Percentiles rank a stretch among this genome's conserved stretches.
These are phyloP conservation scores for Nothophaeocryptopus gaeumannii DNA, from an alignment of 2,329 filamentous ascomycete genomes.

Conservation along the genomic window DNA sequence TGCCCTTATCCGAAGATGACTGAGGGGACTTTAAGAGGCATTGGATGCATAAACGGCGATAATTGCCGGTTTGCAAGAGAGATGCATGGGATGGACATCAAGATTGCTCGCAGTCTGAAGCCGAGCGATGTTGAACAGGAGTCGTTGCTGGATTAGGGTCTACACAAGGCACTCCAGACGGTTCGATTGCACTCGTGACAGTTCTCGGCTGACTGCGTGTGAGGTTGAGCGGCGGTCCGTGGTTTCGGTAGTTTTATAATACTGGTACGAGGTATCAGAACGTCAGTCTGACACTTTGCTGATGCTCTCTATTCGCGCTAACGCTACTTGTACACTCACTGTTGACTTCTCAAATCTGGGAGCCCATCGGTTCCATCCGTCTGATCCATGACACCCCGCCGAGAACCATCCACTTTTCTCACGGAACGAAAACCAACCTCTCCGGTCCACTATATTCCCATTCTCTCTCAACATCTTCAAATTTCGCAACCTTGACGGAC, in stretches of 20 bases:
- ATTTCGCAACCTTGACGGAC: slow-evolving; percentile 23
- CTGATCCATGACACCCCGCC: background rate
- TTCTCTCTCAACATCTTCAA: slow-evolving; percentile 26
- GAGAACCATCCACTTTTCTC: background rate
- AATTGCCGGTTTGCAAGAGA: slow-evolving; percentile 57
- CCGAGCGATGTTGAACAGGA: slow-evolving; percentile 16
- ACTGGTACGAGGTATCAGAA: too few species aligned
- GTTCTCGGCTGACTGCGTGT: slow-evolving; percentile 31
- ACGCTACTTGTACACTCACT: too few species aligned
- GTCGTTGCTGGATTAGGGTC: too few species aligned
- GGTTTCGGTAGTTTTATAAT: too few species aligned
- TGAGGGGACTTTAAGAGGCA: slow-evolving; percentile 46
- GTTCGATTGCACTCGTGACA: too few species aligned
- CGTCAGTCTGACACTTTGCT: too few species aligned
- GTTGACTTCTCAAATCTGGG: too few species aligned
- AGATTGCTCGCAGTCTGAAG: slow-evolving; percentile 50
- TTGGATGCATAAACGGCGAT: slow-evolving; percentile 57
- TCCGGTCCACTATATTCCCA: slow-evolving; percentile 25
- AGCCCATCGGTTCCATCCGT: too few species aligned
- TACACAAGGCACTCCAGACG: too few species aligned
- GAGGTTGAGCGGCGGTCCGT: slow-evolving; percentile 22
- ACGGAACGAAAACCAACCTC: slow-evolving; percentile 27
- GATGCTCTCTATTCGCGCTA: too few species aligned
- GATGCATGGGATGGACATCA: slow-evolving; percentile 58
- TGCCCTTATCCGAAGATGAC: slow-evolving; percentile 52